Evolutionary conservation across 768 basidiomycete species (phyloP).

Genomic region (Tulasnella sp.): DNA sequence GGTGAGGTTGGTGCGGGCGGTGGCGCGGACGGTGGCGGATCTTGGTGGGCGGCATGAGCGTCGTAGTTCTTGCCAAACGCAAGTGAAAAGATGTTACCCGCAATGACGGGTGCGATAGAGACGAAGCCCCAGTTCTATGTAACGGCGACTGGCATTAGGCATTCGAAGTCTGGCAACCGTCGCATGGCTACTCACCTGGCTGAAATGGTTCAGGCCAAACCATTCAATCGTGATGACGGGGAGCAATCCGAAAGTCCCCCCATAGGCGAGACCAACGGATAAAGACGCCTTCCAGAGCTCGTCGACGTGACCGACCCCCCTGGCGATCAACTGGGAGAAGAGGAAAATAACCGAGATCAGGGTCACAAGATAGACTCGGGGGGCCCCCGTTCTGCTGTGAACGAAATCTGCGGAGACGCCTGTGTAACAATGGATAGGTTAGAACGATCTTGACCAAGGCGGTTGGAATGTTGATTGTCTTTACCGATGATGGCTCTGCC

Average conservation of each 20-base stretch:
- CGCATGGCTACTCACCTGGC: background rate
- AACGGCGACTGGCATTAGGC: background rate
- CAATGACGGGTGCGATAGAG: slow-evolving; percentile 68
- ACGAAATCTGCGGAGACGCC: slow-evolving; percentile 71
- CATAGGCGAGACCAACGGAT: slow-evolving; percentile 44
- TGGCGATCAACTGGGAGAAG: slow-evolving; percentile 67
- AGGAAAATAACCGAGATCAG: slow-evolving; percentile 70
- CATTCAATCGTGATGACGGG: slow-evolving; percentile 71
- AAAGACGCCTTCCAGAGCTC: slow-evolving; percentile 65
- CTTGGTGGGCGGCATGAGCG: slow-evolving; percentile 53
- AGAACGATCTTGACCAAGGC: background rate
- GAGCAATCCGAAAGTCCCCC: slow-evolving; percentile 46
- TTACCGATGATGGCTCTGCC: slow-evolving; percentile 79
- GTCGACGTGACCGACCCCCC: slow-evolving; percentile 58
- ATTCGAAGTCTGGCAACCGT: background rate
- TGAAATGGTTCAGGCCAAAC: slow-evolving; percentile 79
- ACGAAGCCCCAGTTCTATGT: slow-evolving; percentile 85
- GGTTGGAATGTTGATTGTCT: background rate
- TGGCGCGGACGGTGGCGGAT: background rate
- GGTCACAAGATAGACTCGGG: slow-evolving; percentile 70
- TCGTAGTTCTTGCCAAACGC: slow-evolving; percentile 82
- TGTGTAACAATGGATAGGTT: slow-evolving; percentile 38
- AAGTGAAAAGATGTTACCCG: slow-evolving; percentile 83
- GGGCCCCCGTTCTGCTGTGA: slow-evolving; percentile 59
- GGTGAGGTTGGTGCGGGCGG: background rate